A percentile compares a stretch with the other conserved stretches of the same genome.
Evolutionary conservation across 2,329 filamentous ascomycete genomes (phyloP).

Genomic region (Moelleriella libera): DNA sequence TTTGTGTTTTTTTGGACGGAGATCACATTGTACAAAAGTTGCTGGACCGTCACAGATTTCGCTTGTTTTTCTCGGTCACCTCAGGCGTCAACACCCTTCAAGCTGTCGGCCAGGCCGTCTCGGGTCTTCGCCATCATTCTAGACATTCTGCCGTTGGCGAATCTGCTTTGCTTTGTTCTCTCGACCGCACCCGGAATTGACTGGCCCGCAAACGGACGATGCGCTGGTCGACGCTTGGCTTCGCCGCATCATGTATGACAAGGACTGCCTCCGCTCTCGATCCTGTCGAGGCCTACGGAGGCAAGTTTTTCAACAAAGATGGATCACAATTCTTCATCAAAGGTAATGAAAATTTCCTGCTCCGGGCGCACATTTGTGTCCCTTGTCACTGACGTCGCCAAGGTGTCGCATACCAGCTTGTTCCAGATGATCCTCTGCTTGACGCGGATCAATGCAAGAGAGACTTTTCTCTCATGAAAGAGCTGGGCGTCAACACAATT

Average conservation of each 20-base stretch:
- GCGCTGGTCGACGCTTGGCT: constrained; percentile 20
- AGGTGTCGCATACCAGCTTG: constrained; percentile 63
- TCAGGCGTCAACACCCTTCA: neutral
- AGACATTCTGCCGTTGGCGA: too few species aligned
- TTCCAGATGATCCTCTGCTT: constrained; percentile 57
- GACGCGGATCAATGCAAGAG: constrained; percentile 62
- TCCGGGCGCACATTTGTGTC: too few species aligned
- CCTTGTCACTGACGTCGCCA: constrained; percentile 2
- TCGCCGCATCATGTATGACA: constrained; percentile 19
- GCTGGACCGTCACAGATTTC: neutral
- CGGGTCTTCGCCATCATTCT: neutral
- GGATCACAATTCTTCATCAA: constrained; percentile 77
- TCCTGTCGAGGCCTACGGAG: constrained; percentile 45
- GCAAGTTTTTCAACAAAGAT: constrained; percentile 75
- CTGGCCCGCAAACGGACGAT: constrained; percentile 12
- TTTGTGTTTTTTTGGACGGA: constrained; percentile 3
- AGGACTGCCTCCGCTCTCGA: constrained; percentile 25
- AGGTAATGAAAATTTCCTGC: constrained; percentile 29
- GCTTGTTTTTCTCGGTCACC: neutral
- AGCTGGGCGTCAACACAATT: constrained; percentile 69
- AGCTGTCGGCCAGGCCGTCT: too few species aligned
- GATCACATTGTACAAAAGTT: neutral
- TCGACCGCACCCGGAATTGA: too few species aligned
- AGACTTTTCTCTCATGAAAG: constrained; percentile 66
- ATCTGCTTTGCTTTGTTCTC: too few species aligned